Conservation (phyloP, 768 basidiomycete genomes). For the Trametes punicea region DNA sequence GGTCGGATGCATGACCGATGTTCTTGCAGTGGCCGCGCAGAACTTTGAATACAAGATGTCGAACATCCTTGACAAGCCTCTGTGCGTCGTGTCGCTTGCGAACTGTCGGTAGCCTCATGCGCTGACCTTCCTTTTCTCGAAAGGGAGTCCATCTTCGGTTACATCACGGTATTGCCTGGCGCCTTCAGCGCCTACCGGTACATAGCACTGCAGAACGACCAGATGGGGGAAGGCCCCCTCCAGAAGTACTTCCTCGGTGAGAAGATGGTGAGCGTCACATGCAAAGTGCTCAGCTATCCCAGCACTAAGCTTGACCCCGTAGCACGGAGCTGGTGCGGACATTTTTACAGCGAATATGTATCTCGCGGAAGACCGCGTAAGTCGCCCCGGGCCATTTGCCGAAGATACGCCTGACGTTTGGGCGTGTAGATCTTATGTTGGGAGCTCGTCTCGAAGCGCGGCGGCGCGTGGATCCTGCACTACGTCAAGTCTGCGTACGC, state of each 20-base stretch:
- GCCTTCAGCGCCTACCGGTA: conserved; percentile 92
- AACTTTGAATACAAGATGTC: conserved; percentile 96
- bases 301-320: neutral
- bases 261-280: conserved; percentile 58
- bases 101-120: neutral
- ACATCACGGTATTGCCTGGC: conserved; percentile 91
- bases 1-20: neutral
- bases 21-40: conserved; percentile 70
- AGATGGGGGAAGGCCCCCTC: conserved; percentile 77
- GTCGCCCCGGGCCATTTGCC: conserved; percentile 21
- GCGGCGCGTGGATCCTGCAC: conserved; percentile 87
- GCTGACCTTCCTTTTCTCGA: neutral
- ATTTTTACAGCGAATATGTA: conserved; percentile 98
- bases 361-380: conserved; percentile 80
- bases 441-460: conserved; percentile 95
- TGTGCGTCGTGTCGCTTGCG: conserved; percentile 36
- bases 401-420: conserved; percentile 8
- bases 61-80: conserved; percentile 89
- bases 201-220: conserved; percentile 88
- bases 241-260: conserved; percentile 98
- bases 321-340: conserved; percentile 81
- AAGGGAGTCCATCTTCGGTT: conserved; percentile 86
- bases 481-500: conserved; percentile 96
- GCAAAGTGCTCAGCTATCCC: too few relatives aligned
- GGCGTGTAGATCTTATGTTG: conserved; percentile 80